Conservation (phyloP, 2,329 filamentous ascomycete species). For the Rutstroemia sp. region DNA sequence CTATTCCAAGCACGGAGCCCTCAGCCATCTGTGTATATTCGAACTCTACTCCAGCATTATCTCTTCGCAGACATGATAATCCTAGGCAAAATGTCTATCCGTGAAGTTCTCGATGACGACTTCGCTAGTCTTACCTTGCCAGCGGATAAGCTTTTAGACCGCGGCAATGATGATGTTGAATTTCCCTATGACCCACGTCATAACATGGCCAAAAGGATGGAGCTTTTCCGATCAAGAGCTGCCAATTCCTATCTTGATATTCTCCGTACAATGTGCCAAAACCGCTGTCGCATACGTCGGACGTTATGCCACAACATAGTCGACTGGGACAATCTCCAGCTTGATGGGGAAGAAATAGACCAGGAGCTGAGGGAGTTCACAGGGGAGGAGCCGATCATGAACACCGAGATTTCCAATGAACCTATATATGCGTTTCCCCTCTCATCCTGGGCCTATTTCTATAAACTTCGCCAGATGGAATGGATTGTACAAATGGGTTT, state of each 20-base stretch:
- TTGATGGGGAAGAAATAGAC: slow-evolving; percentile 73
- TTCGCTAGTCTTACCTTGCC: slow-evolving; percentile 72
- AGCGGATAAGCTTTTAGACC: slow-evolving; percentile 61
- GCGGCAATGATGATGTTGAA: slow-evolving; percentile 69
- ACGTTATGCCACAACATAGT: slow-evolving; percentile 78
- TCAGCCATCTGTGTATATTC: slow-evolving; percentile 75
- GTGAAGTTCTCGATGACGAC: slow-evolving; percentile 74
- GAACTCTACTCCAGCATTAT: slow-evolving; percentile 70
- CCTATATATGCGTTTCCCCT: slow-evolving; percentile 62
- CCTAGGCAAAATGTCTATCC: slow-evolving; percentile 59
- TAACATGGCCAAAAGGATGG: slow-evolving; percentile 65
- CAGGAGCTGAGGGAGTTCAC: slow-evolving; percentile 54
- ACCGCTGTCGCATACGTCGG: slow-evolving; percentile 80
- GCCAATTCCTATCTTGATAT: slow-evolving; percentile 74
- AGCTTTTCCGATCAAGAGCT: slow-evolving; percentile 54
- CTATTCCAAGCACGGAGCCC: slow-evolving; percentile 72
- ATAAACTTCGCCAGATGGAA: slow-evolving; percentile 85
- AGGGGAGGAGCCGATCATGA: slow-evolving; percentile 51
- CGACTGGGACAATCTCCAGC: slow-evolving; percentile 78
- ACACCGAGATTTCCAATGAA: slow-evolving; percentile 41
- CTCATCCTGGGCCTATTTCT: slow-evolving; percentile 81
- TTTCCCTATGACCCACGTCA: slow-evolving; percentile 65
- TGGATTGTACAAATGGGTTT: slow-evolving; percentile 88
- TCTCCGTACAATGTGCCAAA: slow-evolving; percentile 79
- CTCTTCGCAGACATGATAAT: slow-evolving; percentile 67